Evolutionary conservation across 345 rosid species (phyloP), one percentile per base, ranked within the genome.

Genomic region (Populus nigra): DNA sequence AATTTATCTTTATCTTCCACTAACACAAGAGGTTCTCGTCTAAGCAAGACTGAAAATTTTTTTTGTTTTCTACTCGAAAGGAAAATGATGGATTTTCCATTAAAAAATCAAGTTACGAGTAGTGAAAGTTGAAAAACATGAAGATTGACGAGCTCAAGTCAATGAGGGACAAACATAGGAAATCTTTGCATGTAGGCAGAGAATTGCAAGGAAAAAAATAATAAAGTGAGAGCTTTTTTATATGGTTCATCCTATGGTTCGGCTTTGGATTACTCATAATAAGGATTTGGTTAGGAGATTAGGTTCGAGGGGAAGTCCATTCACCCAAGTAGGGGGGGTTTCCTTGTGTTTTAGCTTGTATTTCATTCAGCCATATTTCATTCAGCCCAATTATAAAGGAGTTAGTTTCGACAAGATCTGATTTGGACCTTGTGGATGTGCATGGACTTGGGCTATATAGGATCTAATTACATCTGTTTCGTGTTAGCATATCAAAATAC

Each of bases 81-180:
- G 77, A 67, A 61, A 68, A 29, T 16, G 10, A 23, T 18, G 39
- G 49, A 62, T 12, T 65, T 70, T 69, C 77, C 12, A 76, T 25
- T 57, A 74, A 84, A 71, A 76, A 78, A 47, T 65, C 80, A 39
- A 50, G 79, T 77, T 76, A 73, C 1, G 81, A 75, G 53, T 81
- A 86, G 89, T 78, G 76, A 72, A 84, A 80, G 63, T 80, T 77
- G 83, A 88, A 88, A 83, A 83, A 81, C 78, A 83, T 65, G 72
- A 90, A 91, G 80, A 25, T 77, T n/a, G 81, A 86, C 76, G 88
- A 83, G 80, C 53, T 85, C 50, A 89, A 80, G 84, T 76, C 79
- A 72, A 88, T 79, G 83, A 84, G 76, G 27, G 91, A 86, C 74
- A 84, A 83, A 77, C 91, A 84, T 82, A 91, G 99, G 80, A 95